These are phyloP conservation scores for Alternaria metachromatica DNA, from an alignment of 2,329 filamentous ascomycete genomes.

Conservation along the genomic window DNA sequence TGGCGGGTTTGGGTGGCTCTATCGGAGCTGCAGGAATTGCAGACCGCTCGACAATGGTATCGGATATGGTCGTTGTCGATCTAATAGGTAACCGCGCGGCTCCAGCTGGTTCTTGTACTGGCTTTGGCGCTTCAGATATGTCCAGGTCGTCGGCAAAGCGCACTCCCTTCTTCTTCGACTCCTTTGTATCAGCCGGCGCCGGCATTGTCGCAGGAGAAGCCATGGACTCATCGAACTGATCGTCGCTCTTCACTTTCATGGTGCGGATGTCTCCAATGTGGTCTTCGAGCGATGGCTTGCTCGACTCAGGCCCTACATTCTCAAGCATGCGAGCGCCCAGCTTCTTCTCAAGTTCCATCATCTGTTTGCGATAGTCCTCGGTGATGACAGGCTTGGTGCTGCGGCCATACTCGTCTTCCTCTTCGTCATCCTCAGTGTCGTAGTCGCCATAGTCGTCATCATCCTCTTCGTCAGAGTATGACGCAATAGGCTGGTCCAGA, in stretches of 20 bases:
- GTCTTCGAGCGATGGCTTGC: conserved; percentile 47
- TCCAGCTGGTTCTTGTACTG: conserved; percentile 28
- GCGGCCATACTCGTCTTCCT: conserved; percentile 79
- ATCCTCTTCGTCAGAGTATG: conserved; percentile 59
- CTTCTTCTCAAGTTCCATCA: conserved; percentile 83
- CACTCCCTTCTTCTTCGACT: conserved; percentile 69
- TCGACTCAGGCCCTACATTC: conserved; percentile 62
- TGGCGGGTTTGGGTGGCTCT: conserved; percentile 35
- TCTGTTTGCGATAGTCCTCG: conserved; percentile 78
- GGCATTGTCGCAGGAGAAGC: conserved; percentile 1
- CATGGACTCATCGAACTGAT: conserved; percentile 41
- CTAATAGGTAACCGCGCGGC: conserved; percentile 1
- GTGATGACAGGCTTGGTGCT: conserved; percentile 71
- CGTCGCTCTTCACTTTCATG: conserved; percentile 55
- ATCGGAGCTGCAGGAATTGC: conserved; percentile 14
- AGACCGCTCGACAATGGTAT: conserved; percentile 45
- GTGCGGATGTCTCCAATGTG: conserved; percentile 65
- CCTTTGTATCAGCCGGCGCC: conserved; percentile 10
- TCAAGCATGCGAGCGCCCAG: conserved; percentile 67
- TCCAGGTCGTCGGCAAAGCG: conserved; percentile 80
- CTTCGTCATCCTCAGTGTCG: conserved; percentile 63
- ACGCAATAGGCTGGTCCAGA: conserved; percentile 69
- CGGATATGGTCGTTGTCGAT: conserved; percentile 38
- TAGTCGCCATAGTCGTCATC: conserved; percentile 51
- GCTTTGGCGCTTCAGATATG: conserved; percentile 61